A percentile compares a stretch with the other conserved stretches of the same genome.
Conservation (phyloP, 2,329 filamentous ascomycete genomes). For the Phialophora chinensis region DNA sequence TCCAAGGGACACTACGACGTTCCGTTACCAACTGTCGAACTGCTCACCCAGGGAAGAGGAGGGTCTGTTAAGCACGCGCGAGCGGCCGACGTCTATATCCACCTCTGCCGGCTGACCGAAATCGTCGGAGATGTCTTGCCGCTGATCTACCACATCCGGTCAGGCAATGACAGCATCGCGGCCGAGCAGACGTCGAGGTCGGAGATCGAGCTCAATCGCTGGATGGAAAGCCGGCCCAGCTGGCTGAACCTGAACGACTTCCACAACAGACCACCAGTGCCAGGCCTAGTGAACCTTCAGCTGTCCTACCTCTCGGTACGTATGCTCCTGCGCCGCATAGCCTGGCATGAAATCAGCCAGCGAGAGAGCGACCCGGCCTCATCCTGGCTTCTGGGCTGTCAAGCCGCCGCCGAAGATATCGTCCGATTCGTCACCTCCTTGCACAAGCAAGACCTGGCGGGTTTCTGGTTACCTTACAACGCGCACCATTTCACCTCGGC, state of each 20-base stretch:
- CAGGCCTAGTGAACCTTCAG: constrained; percentile 53
- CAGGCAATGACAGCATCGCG: constrained; percentile 50
- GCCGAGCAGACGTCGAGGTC: constrained; percentile 54
- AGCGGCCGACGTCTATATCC: constrained; percentile 59
- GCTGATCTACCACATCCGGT: constrained; percentile 54
- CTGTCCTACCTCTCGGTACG: constrained; percentile 53
- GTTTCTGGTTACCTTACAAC: constrained; percentile 39
- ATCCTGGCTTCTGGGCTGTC: constrained; percentile 38
- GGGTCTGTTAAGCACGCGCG: constrained; percentile 50
- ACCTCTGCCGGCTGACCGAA: constrained; percentile 58
- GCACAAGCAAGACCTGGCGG: constrained; percentile 32
- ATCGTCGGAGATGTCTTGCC: constrained; percentile 54
- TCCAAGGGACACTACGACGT: constrained; percentile 62
- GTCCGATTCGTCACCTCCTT: constrained; percentile 51
- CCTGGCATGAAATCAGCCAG: constrained; percentile 50
- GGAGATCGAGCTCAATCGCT: constrained; percentile 53
- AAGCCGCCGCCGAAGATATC: constrained; percentile 33
- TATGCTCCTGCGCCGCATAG: constrained; percentile 55
- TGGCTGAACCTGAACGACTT: constrained; percentile 49
- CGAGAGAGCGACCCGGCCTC: constrained; percentile 34
- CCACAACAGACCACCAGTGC: constrained; percentile 45
- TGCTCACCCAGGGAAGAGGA: constrained; percentile 47
- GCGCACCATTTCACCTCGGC: constrained; percentile 40
- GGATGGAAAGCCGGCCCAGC: constrained; percentile 53
- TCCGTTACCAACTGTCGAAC: constrained; percentile 56